These are phyloP conservation scores for Vanilla planifolia DNA, from an alignment of 106 monocot genomes.

Conservation along the genomic window DNA sequence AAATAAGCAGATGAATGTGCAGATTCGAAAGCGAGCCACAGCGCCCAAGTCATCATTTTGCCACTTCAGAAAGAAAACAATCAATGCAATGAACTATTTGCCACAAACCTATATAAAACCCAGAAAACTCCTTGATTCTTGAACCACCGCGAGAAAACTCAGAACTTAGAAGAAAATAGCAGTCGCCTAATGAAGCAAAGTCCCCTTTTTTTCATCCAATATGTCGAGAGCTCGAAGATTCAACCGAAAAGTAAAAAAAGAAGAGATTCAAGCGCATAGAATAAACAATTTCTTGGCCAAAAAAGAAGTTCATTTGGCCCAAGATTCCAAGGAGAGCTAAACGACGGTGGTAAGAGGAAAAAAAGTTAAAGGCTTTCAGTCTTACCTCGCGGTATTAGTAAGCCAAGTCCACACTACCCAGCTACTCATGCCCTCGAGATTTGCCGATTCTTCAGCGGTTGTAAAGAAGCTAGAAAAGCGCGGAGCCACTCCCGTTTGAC, in stretches of 20 bases:
- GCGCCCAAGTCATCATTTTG: slow-evolving; percentile 10
- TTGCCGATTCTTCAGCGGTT: slow-evolving; percentile 18
- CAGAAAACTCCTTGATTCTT: not conserved
- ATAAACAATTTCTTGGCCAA: not conserved
- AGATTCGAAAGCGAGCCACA: slow-evolving; percentile 16
- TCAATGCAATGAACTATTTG: slow-evolving; percentile 16
- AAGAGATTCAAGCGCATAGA: not conserved
- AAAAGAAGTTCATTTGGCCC: not conserved
- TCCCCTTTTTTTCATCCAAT: slow-evolving; percentile 7
- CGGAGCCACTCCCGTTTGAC: too few species aligned
- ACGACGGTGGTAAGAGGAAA: not conserved
- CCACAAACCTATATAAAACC: slow-evolving; percentile 2
- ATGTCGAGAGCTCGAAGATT: not conserved
- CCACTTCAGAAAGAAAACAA: not conserved
- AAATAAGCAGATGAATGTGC: slow-evolving; percentile 1
- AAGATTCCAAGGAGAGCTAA: not conserved
- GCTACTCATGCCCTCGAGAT: slow-evolving; percentile 11
- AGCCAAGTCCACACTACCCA: not conserved
- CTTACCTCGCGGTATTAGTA: slow-evolving; percentile 7
- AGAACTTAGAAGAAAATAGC: not conserved
- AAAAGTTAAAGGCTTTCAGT: slow-evolving; percentile 10
- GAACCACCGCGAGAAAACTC: not conserved
- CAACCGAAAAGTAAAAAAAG: not conserved
- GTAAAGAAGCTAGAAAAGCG: slow-evolving; percentile 7
- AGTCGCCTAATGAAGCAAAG: slow-evolving; percentile 7